Evolutionary conservation across 306 rosid genomes (phyloP).

Genomic region (Castanea mollissima): DNA sequence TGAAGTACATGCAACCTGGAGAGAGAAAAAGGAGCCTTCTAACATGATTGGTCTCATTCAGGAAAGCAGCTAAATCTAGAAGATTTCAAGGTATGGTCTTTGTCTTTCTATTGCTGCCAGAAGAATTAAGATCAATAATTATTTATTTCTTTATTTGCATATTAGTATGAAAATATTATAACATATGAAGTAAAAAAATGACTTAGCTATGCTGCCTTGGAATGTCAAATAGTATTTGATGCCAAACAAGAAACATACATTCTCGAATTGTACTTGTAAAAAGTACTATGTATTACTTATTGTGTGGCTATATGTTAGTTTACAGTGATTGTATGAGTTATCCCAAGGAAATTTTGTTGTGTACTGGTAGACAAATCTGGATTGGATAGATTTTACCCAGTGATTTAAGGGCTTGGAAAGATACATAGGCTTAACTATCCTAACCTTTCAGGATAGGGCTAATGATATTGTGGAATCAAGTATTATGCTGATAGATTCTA

Average conservation of each 20-base stretch:
- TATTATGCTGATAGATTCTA: too few species aligned
- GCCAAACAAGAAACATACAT: background rate
- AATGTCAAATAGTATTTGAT: background rate
- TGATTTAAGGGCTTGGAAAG: background rate
- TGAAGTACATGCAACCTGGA: slow-evolving; percentile 92
- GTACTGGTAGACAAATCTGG: too few species aligned
- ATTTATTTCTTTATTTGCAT: background rate
- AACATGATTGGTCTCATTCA: slow-evolving; percentile 26
- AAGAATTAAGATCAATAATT: background rate
- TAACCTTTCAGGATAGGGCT: too few species aligned
- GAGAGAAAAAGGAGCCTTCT: slow-evolving; percentile 41
- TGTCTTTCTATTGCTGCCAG: background rate
- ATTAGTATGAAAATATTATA: background rate
- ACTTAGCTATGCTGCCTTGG: background rate
- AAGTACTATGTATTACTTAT: background rate
- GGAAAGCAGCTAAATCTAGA: slow-evolving; percentile 12
- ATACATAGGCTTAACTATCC: too few species aligned
- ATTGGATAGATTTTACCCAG: background rate
- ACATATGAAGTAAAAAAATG: background rate
- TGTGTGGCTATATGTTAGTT: background rate
- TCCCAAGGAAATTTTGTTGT: too few species aligned
- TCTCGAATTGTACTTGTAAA: background rate
- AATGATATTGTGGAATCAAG: too few species aligned
- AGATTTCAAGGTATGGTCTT: background rate
- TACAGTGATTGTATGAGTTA: too few species aligned